Evolutionary conservation across 1,284 basidiomycete genomes (phyloP), one percentile per base, ranked within the genome.

Genomic region (Melampsora larici-populina): DNA sequence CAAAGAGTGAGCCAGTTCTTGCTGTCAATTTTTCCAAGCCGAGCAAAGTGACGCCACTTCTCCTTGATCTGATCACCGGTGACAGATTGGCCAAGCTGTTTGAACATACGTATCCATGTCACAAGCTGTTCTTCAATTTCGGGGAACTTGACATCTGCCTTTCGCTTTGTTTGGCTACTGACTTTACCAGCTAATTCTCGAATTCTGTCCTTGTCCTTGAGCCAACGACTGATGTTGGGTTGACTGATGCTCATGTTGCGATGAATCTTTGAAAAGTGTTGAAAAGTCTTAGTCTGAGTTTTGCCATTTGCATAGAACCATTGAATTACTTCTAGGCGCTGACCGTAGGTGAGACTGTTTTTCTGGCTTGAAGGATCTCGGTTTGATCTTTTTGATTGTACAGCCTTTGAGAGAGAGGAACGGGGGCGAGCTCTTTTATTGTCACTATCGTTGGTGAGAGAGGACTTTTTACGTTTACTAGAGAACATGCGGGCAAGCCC

Each of bases 1-100:
- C 62, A 74, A 18, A 74, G 63, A 36, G 46, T 40, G 11, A 74
- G 49, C 71, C 71, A 74, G 1, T 74, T 43, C 21, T 74, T n/a
- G 1, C 60, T 15, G 0, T 62, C 62, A 4, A 74, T 74, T 5
- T 74, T 74, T 18, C 48, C 24, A 17, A 9, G 2, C 0, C 71
- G 21, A 1, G 71, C 71, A 29, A 74, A 64, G 17, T 74, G 62
- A n/a, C 49, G 64, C 71, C 71, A 58, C 26, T 58, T 21, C 36
- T 36, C 36, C 36, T 36, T 36, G 36, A 36, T 36, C 36, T 36
- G 36, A 36, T 36, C 36, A 9, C 51, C 51, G 18, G 18, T 58
- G 26, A 58, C 26, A 21, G 26, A 58, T 36, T 36, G 36, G 36
- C 36, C 36, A 36, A 36, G 3, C 36, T 36, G 36, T 36, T 36